These are phyloP conservation scores for Cryptosporidium sp. DNA, from an alignment of 169 alveolate species.

Conservation along the genomic window DNA sequence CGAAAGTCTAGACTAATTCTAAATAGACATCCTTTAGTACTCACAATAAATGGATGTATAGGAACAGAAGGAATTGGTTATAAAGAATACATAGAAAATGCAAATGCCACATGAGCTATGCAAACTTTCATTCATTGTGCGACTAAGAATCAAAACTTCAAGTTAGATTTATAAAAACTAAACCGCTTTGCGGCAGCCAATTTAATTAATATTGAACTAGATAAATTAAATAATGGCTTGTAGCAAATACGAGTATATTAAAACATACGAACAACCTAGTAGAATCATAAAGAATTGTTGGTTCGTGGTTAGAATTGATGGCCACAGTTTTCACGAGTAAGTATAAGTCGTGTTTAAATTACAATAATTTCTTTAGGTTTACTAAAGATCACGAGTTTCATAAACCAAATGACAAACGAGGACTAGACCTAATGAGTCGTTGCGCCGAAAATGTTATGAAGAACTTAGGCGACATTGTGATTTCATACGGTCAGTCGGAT, in stretches of 20 bases:
- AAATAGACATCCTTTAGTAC: constrained; percentile 19
- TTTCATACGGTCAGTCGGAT: constrained; percentile 96
- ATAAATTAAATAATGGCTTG: constrained; percentile 83
- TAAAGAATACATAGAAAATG: constrained; percentile 43
- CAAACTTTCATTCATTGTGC: background rate
- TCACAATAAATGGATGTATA: constrained; percentile 14
- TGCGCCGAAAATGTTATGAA: constrained; percentile 93
- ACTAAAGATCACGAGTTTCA: constrained; percentile 88
- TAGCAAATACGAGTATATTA: constrained; percentile 92
- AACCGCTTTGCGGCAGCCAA: background rate
- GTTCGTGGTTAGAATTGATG: constrained; percentile 95
- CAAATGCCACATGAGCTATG: background rate
- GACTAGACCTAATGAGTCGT: constrained; percentile 89
- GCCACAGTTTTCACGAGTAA: constrained; percentile 90
- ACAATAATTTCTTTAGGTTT: constrained; percentile 79
- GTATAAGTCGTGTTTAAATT: background rate
- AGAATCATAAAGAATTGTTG: constrained; percentile 89
- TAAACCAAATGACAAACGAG: constrained; percentile 95
- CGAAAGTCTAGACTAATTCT: constrained; percentile 23
- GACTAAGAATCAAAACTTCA: background rate
- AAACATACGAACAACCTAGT: constrained; percentile 89
- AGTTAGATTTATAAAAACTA: background rate
- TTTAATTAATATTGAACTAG: background rate
- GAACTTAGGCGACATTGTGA: constrained; percentile 90
- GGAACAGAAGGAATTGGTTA: constrained; percentile 70